Base-by-base conservation (phyloP, 345 rosid genomes). In the Leavenworthia alabamica region DNA sequence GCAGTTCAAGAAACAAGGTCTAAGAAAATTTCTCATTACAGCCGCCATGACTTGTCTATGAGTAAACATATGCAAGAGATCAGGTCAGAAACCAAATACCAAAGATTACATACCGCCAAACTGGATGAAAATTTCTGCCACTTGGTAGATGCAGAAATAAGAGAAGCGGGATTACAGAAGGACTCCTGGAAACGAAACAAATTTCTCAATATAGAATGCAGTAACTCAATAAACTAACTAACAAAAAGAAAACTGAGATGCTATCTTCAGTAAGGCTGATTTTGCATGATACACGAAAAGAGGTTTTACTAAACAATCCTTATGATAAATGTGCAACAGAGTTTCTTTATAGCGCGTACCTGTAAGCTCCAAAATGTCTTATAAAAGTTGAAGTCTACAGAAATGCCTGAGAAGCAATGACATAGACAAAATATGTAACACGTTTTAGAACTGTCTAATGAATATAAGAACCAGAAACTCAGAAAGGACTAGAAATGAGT, bases 311-410 rank as follows among this genome's bases (percentile, higher is more conserved):
- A 62, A 45, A 40, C 17, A 31, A 32, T 39, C 46, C 50, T 29
- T 15, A 23, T 12, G 43, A 55, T 20, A 37, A 55, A 47, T 40
- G 47, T 1, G 36, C 13, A 63, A 8, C 64, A 70, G 15, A 62
- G 64, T 56, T 60, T 31, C 16, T 61, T 47, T 20, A 41, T 51
- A 52, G 23, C 7, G 46, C 72, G 52, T 67, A 85, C 99, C 96
- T 89, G 99, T 68, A 93, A 84, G 81, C 96, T 87, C 97, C 99
- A 93, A 60, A 93, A 82, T 57, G 92, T 93, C 77, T 82, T 90
- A 51, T 93, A 93, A 67, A 89, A 93, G 84, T 93, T 93, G 83
- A 93, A 93, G 76, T 93, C 99, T 32, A 90, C 75, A 66, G 89
- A 75, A 71, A 87, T 79, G 37, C 94, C 92, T 90, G 84, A 54